A percentile compares a stretch with the other conserved stretches of the same genome.
Conservation (phyloP, 495 filamentous ascomycete species). For the Astrothelium subdiscretum region DNA sequence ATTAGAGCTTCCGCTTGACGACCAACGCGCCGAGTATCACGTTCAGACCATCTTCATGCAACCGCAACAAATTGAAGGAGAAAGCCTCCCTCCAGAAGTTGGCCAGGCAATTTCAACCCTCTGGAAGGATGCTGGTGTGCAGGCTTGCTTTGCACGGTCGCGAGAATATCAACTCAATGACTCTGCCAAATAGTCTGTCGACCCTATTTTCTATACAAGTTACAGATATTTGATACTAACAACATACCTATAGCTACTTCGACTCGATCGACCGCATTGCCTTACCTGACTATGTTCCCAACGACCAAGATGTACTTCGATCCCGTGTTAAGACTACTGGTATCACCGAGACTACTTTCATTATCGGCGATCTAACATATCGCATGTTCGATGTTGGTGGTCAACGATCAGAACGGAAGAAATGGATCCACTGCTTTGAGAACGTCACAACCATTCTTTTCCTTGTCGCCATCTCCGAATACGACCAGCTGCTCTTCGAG, state of each 20-base stretch:
- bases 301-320: conserved; percentile 92
- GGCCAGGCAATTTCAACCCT: conserved; percentile 84
- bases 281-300: conserved; percentile 86
- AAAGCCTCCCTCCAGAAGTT: conserved; percentile 87
- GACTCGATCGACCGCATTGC: conserved; percentile 89
- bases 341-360: conserved; percentile 94
- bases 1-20: conserved; percentile 76
- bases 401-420: conserved; percentile 94
- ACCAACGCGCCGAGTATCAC: conserved; percentile 66
- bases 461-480: conserved; percentile 96
- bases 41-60: conserved; percentile 45
- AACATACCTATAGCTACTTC: conserved; percentile 72
- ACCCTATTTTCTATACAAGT: too few species aligned
- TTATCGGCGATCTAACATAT: conserved; percentile 88
- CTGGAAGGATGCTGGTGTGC: conserved; percentile 91
- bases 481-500: conserved; percentile 96
- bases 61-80: conserved; percentile 48
- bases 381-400: conserved; percentile 99
- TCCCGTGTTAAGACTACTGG: conserved; percentile 98
- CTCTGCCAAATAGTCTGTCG: conserved; percentile 91
- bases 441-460: conserved; percentile 98
- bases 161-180: conserved; percentile 98
- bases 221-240: too few species aligned
- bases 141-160: conserved; percentile 79
- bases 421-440: conserved; percentile 99